These are phyloP conservation scores for Solidago caesia DNA, from an alignment of 129 eudicot genomes.

Conservation along the genomic window DNA sequence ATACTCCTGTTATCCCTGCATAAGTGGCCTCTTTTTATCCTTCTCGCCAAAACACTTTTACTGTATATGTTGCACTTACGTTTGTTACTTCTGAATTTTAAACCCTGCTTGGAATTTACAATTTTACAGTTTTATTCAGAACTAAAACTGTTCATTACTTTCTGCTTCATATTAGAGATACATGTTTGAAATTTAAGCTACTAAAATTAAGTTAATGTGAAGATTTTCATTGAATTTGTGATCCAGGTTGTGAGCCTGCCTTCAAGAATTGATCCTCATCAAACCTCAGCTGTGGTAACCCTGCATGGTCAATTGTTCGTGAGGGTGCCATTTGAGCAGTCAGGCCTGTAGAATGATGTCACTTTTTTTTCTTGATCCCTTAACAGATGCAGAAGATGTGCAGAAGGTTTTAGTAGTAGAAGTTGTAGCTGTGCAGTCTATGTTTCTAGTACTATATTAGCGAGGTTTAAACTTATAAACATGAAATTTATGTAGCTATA, in stretches of 20 bases:
- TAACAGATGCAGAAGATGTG: conserved; percentile 2
- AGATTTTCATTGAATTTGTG: neutral
- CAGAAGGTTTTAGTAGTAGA: conserved; percentile 11
- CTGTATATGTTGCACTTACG: too few species aligned
- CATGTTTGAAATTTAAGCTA: neutral
- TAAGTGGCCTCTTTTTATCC: neutral
- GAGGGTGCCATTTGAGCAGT: conserved; percentile 92
- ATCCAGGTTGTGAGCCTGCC: conserved; percentile 84
- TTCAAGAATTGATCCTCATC: conserved; percentile 94
- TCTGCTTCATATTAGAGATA: neutral
- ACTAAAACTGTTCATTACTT: too few species aligned
- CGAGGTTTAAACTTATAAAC: neutral
- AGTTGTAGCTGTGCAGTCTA: conserved; percentile 10
- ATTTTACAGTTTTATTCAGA: too few species aligned
- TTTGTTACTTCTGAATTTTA: too few species aligned
- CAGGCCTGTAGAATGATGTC: conserved; percentile 5
- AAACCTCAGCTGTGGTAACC: conserved; percentile 95
- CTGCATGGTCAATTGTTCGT: conserved; percentile 93
- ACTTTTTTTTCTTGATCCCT: neutral
- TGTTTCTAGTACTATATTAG: conserved; percentile 1
- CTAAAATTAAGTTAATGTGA: neutral
- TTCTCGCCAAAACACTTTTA: neutral
- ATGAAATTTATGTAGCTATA: neutral
- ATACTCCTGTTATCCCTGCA: too few species aligned
- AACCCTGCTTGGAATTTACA: too few species aligned